Percentiles rank a stretch among this genome's conserved stretches.
These are phyloP conservation scores for Macrophomina pseudophaseolina DNA, from an alignment of 2,329 filamentous ascomycete genomes.

Conservation along the genomic window DNA sequence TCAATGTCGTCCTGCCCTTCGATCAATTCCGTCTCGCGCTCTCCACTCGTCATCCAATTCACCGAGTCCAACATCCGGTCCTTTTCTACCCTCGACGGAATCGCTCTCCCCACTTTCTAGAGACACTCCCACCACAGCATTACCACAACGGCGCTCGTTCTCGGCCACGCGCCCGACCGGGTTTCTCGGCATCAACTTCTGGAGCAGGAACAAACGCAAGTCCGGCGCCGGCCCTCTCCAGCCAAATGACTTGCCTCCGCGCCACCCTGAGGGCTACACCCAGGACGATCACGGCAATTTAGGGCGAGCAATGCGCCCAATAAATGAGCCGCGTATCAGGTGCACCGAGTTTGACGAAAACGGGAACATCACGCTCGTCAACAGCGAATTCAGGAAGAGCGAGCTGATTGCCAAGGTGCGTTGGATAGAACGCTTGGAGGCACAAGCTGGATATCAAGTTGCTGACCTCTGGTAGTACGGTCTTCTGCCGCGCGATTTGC, in stretches of 20 bases:
- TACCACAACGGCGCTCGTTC: constrained; percentile 29
- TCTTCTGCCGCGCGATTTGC: constrained; percentile 87
- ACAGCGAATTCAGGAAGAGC: constrained; percentile 96
- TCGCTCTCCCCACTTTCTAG: neutral
- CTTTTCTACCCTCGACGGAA: neutral
- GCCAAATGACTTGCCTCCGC: constrained; percentile 18
- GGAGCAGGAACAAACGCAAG: constrained; percentile 40
- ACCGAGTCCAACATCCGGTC: neutral
- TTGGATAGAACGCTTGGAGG: constrained; percentile 22
- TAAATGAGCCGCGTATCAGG: constrained; percentile 81
- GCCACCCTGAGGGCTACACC: constrained; percentile 11
- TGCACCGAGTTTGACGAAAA: constrained; percentile 95
- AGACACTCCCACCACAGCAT: too few relatives aligned
- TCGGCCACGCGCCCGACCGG: constrained; percentile 28
- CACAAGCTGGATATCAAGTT: neutral
- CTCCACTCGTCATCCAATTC: neutral
- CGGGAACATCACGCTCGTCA: constrained; percentile 88
- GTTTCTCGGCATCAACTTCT: constrained; percentile 34
- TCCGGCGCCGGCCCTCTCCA: constrained; percentile 48
- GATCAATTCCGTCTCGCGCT: neutral
- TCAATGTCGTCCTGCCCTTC: neutral
- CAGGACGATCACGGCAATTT: constrained; percentile 64
- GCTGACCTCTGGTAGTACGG: constrained; percentile 68
- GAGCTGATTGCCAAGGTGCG: constrained; percentile 90
- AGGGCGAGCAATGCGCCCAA: constrained; percentile 76